These are phyloP conservation scores for Lachnellula subtilissima DNA, from an alignment of 2,329 filamentous ascomycete genomes.

Conservation along the genomic window DNA sequence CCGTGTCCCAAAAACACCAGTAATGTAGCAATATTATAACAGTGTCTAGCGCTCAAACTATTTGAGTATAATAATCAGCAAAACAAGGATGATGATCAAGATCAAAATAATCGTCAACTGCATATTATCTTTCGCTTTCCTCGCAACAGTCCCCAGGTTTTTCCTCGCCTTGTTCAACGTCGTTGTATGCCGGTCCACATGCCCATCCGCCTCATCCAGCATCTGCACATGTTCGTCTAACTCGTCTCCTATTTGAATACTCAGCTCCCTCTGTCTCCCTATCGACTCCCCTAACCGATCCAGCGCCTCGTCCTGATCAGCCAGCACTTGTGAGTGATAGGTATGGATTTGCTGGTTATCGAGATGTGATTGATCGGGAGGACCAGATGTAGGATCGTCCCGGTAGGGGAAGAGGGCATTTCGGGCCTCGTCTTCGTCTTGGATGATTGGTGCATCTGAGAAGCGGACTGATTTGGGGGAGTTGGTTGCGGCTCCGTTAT, in stretches of 20 bases:
- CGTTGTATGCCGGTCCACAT: conserved; percentile 74
- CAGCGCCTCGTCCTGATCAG: conserved; percentile 92
- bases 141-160: conserved; percentile 65
- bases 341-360: conserved; percentile 81
- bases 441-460: conserved; percentile 55
- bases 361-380: conserved; percentile 42
- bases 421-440: conserved; percentile 45
- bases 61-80: conserved; percentile 64
- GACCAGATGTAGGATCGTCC: conserved; percentile 54
- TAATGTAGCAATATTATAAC: conserved; percentile 8
- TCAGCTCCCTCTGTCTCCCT: conserved; percentile 81
- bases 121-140: conserved; percentile 77
- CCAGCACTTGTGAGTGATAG: conserved; percentile 75
- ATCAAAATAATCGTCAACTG: conserved; percentile 70
- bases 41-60: conserved; percentile 28
- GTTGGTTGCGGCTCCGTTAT: conserved; percentile 26
- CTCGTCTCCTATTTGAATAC: conserved; percentile 94
- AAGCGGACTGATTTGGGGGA: conserved; percentile 78
- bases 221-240: conserved; percentile 84
- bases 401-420: conserved; percentile 63
- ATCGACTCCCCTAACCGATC: conserved; percentile 83
- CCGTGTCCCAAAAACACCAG: conserved; percentile 11
- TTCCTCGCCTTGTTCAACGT: conserved; percentile 71
- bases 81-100: conserved; percentile 61
- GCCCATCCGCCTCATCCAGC: conserved; percentile 81